phyloP scores from a whole-genome alignment of 2,329 filamentous ascomycete species.

The Colletotrichum karsti region DNA sequence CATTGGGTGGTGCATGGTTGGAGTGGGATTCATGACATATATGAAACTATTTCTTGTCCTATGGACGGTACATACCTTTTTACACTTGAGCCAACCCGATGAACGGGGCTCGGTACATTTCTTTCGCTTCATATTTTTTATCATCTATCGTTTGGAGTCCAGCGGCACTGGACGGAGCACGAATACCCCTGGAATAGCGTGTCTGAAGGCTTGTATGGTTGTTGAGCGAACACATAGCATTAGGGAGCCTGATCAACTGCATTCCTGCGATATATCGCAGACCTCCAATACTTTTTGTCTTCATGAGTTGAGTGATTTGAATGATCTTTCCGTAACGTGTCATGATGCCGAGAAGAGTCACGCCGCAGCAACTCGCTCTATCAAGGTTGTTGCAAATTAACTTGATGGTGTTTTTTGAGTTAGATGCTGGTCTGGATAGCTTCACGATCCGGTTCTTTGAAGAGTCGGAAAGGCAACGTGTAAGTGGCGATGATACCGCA shows the following conservation, averaged over 20 bases:
- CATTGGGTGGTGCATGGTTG: slow-evolving; percentile 26
- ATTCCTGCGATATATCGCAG: slow-evolving; percentile 30
- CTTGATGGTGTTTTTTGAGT: background rate
- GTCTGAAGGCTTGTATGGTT: slow-evolving; percentile 27
- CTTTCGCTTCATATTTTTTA: slow-evolving; percentile 20
- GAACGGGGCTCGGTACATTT: slow-evolving; percentile 17
- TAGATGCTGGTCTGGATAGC: background rate
- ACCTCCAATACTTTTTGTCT: background rate
- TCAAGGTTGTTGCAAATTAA: no score
- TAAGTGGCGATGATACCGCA: background rate
- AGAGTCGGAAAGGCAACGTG: background rate
- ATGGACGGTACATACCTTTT: slow-evolving; percentile 31
- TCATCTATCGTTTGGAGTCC: slow-evolving; percentile 2
- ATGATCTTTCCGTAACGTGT: background rate
- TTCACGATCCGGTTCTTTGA: background rate
- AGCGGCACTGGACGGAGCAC: slow-evolving; percentile 27
- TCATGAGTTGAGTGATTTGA: no score
- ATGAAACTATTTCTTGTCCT: slow-evolving; percentile 29
- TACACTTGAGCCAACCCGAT: background rate
- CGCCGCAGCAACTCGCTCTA: no score
- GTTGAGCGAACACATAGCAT: slow-evolving; percentile 29
- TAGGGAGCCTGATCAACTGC: slow-evolving; percentile 30
- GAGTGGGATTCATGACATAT: slow-evolving; percentile 34
- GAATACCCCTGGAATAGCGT: slow-evolving; percentile 30
- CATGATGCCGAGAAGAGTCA: background rate